These are phyloP conservation scores for Decorospora gaudefroyi DNA, from an alignment of 2,329 filamentous ascomycete genomes.

Conservation along the genomic window DNA sequence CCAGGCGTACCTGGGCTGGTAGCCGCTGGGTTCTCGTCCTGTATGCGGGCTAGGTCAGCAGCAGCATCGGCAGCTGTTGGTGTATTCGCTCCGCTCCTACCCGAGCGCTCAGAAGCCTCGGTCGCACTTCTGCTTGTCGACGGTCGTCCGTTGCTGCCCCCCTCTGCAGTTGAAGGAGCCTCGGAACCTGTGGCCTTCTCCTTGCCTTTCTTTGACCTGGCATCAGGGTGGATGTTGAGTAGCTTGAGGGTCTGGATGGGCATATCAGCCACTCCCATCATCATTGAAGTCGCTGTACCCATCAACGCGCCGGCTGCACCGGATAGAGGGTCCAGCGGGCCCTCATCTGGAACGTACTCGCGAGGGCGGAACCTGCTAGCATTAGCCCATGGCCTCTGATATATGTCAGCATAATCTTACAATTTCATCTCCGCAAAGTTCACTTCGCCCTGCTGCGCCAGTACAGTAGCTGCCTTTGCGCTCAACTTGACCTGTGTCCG, in stretches of 20 bases:
- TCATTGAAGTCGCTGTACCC: conserved; percentile 79
- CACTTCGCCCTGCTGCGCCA: conserved; percentile 45
- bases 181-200: conserved; percentile 22
- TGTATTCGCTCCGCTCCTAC: conserved; percentile 26
- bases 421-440: conserved; percentile 47
- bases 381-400: conserved; percentile 13
- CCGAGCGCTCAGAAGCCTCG: conserved; percentile 18
- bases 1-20: conserved; percentile 22
- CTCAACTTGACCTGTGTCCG: conserved; percentile 46
- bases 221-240: conserved; percentile 52
- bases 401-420: conserved; percentile 25
- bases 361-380: conserved; percentile 41
- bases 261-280: conserved; percentile 79
- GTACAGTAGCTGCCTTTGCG: conserved; percentile 46
- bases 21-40: conserved; percentile 16
- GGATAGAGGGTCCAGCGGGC: conserved; percentile 48
- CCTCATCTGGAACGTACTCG: conserved; percentile 49
- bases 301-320: conserved; percentile 73
- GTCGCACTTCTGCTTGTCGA: conserved; percentile 20
- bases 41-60: conserved; percentile 9
- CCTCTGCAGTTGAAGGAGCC: conserved; percentile 19
- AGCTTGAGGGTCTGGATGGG: conserved; percentile 60
- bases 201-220: conserved; percentile 36
- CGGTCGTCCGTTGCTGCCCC: conserved; percentile 19
- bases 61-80: conserved; percentile 21